These are phyloP conservation scores for Trichoderma reesei DNA, from an alignment of 495 filamentous ascomycete species.

Conservation along the genomic window DNA sequence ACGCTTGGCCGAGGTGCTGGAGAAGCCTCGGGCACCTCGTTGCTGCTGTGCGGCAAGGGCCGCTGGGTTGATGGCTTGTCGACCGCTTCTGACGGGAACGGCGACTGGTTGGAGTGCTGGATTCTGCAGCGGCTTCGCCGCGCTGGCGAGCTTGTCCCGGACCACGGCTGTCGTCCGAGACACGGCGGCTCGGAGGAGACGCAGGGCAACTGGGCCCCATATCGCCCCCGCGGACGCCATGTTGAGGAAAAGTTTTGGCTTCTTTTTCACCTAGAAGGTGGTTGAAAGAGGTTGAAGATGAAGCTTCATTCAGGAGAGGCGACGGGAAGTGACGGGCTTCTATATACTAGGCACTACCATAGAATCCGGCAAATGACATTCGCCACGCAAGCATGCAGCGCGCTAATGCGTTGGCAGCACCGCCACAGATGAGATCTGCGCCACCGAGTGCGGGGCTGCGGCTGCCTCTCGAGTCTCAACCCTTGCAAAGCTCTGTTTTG, in stretches of 20 bases:
- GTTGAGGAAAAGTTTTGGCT: constrained; percentile 15
- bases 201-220: constrained; percentile 60
- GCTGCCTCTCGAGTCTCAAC: no score
- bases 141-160: constrained; percentile 49
- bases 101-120: constrained; percentile 25
- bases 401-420: constrained; percentile 1
- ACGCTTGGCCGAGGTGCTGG: constrained; percentile 45
- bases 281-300: constrained; percentile 7
- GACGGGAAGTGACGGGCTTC: neutral
- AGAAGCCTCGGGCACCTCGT: constrained; percentile 57
- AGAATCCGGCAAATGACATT: neutral
- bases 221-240: constrained; percentile 64
- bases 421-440: neutral
- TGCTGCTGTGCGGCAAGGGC: constrained; percentile 66
- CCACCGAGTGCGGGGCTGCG: neutral
- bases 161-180: constrained; percentile 53
- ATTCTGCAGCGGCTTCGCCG: constrained; percentile 38
- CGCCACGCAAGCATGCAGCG: constrained; percentile 5
- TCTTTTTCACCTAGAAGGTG: constrained; percentile 1
- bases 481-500: no score
- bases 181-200: constrained; percentile 57
- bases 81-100: constrained; percentile 33
- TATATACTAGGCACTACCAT: no score
- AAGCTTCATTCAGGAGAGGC: neutral
- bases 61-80: constrained; percentile 62